A percentile compares a stretch with the other conserved stretches of the same genome.
Evolutionary conservation across 345 rosid genomes (phyloP).

Genomic region (Carallia pectinifolia): DNA sequence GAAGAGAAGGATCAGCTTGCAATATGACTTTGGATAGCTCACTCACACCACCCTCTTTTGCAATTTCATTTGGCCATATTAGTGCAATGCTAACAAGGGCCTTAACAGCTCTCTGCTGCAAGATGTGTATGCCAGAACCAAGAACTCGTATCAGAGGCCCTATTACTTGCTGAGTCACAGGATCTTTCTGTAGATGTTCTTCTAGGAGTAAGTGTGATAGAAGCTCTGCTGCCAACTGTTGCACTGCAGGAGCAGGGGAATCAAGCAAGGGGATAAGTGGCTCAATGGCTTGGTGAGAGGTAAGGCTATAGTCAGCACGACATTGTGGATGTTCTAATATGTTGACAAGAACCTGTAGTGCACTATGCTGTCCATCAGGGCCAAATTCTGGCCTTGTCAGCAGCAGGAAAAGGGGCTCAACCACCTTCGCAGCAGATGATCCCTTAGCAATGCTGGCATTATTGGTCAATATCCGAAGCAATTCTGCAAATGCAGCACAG

Average conservation of each 20-base stretch:
- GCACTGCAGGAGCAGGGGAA: slow-evolving; percentile 89
- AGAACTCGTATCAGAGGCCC: slow-evolving; percentile 85
- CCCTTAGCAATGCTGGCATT: slow-evolving; percentile 96
- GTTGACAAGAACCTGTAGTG: slow-evolving; percentile 91
- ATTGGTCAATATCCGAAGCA: slow-evolving; percentile 90
- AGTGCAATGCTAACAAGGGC: slow-evolving; percentile 92
- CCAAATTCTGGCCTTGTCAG: slow-evolving; percentile 81
- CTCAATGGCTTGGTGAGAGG: slow-evolving; percentile 83
- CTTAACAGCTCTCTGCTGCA: slow-evolving; percentile 98
- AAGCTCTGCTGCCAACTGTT: slow-evolving; percentile 98
- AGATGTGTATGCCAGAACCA: slow-evolving; percentile 78
- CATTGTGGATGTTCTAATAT: slow-evolving; percentile 95
- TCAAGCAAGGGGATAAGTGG: slow-evolving; percentile 94
- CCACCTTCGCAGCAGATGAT: slow-evolving; percentile 88
- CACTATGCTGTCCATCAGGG: slow-evolving; percentile 92
- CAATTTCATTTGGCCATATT: slow-evolving; percentile 91
- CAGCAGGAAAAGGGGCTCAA: slow-evolving; percentile 79
- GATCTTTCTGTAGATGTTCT: slow-evolving; percentile 91
- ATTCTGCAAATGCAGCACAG: slow-evolving; percentile 87
- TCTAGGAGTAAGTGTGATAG: slow-evolving; percentile 81
- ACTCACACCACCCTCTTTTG: slow-evolving; percentile 90
- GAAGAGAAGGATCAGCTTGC: slow-evolving; percentile 93
- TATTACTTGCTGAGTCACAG: slow-evolving; percentile 72
- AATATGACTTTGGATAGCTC: slow-evolving; percentile 91
- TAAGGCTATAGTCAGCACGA: slow-evolving; percentile 75